Percentiles rank a stretch among this genome's conserved stretches.
phyloP scores from a whole-genome alignment of 73 alveolate genomes.

The Paramecium sonneborni region DNA sequence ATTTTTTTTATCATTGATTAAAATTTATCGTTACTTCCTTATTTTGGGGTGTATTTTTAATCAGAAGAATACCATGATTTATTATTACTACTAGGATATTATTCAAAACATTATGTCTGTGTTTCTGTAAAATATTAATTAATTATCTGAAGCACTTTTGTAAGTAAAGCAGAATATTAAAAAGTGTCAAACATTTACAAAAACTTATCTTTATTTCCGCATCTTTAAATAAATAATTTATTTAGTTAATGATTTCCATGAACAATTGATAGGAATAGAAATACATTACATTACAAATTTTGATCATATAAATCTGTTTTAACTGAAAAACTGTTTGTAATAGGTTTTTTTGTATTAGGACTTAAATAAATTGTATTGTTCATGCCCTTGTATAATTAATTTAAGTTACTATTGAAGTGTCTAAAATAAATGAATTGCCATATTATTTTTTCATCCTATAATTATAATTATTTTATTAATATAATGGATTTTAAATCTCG shows the following conservation, averaged over 20 bases:
- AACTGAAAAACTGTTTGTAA: not conserved
- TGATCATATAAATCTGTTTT: not conserved
- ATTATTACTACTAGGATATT: not conserved
- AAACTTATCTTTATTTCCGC: constrained; percentile 23
- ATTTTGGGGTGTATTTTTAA: not conserved
- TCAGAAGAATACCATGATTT: not conserved
- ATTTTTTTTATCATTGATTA: not conserved
- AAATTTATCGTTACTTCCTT: not conserved
- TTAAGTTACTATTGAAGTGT: not conserved
- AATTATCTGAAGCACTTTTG: constrained; percentile 14
- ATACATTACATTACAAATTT: constrained; percentile 16
- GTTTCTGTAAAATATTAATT: constrained; percentile 13
- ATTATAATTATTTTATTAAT: not conserved
- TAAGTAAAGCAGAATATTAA: not conserved
- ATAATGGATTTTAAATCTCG: constrained; percentile 21
- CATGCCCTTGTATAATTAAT: not conserved
- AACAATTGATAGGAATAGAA: not conserved
- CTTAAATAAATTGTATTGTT: not conserved
- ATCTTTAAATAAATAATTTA: not conserved
- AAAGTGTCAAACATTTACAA: not conserved
- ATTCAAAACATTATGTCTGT: not conserved
- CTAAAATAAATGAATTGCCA: not conserved
- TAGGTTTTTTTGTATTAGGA: not conserved
- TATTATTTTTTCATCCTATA: constrained; percentile 4
- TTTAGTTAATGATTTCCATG: constrained; percentile 18